Evolutionary conservation across 1,284 basidiomycete species (phyloP), one percentile per base, ranked within the genome.

Genomic region (Leccinum griseonigrum): DNA sequence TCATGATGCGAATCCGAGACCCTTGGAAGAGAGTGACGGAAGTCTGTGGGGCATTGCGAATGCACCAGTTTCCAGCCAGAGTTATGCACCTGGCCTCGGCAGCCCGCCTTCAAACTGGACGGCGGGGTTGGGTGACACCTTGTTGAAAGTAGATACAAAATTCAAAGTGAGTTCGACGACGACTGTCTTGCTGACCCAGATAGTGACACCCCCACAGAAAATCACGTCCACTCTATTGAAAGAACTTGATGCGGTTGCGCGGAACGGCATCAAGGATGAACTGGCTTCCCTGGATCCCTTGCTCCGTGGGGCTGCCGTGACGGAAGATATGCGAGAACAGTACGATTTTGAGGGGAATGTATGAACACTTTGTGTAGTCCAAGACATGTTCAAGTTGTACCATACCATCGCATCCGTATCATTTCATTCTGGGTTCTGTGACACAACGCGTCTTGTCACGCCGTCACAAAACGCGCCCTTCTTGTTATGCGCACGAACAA

Each of bases 181-280:
- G 28, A 18, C 43, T 38, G 40, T n/a, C 34, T 54, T 62, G 52
- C 22, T 56, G 26, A 56, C 57, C 8, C 48, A 26, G 46, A 52
- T 61, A 46, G 32, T 60, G 54, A 67, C 50, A 1, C 18, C 10
- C 22, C 57, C 29, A 29, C 71, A 94, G 92, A 95, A 94, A 87
- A 85, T 94, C 65, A 88, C 87, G 28, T 82, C 84, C 11, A 76
- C 76, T 31, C 75, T 95, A 9, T 77, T 93, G 63, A 94, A 94
- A 74, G 93, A 95, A 66, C 82, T 95, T 14, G 93, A 95, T 72
- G 79, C 82, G 46, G 84, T 92, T 61, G 92, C 93, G 40, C 81
- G 92, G 56, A 85, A 85, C 51, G 84, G 85, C 16, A 94, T 95
- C 73, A 86, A 85, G 73, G 88, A 92, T 61, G 92, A 95, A 74